Conservation (phyloP, 2,329 filamentous ascomycete genomes). For the Pseudopithomyces maydicus region DNA sequence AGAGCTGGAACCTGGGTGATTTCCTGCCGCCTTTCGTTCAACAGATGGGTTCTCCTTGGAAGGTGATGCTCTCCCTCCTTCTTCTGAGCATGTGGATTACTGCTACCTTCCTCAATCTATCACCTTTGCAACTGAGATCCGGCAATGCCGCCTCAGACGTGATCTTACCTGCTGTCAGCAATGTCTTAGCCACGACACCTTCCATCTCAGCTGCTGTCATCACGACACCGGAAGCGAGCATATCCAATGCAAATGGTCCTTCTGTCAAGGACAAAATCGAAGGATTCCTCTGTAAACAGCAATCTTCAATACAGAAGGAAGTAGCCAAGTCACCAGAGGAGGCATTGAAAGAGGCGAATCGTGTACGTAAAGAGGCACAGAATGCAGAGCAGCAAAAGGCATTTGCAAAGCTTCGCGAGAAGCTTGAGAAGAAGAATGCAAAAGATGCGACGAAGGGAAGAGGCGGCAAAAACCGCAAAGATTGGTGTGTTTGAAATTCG, state of each 20-base stretch:
- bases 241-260: neutral
- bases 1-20: neutral
- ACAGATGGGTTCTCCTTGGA: neutral
- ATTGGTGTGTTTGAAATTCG: slow-evolving; percentile 57
- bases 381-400: neutral
- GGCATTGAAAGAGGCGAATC: neutral
- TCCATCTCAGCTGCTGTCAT: neutral
- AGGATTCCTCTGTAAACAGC: neutral
- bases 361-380: neutral
- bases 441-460: slow-evolving; percentile 13
- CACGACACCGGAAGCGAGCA: neutral
- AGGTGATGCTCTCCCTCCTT: neutral
- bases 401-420: neutral
- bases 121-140: neutral
- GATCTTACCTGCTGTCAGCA: no score
- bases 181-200: neutral
- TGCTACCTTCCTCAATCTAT: neutral
- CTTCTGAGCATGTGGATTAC: neutral
- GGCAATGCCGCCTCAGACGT: neutral
- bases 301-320: neutral
- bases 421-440: neutral
- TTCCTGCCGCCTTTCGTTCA: neutral
- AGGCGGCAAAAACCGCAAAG: slow-evolving; percentile 26
- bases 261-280: neutral
- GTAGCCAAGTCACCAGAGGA: neutral